Conservation (phyloP, 106 monocot genomes). For the Dioscorea dumetorum region DNA sequence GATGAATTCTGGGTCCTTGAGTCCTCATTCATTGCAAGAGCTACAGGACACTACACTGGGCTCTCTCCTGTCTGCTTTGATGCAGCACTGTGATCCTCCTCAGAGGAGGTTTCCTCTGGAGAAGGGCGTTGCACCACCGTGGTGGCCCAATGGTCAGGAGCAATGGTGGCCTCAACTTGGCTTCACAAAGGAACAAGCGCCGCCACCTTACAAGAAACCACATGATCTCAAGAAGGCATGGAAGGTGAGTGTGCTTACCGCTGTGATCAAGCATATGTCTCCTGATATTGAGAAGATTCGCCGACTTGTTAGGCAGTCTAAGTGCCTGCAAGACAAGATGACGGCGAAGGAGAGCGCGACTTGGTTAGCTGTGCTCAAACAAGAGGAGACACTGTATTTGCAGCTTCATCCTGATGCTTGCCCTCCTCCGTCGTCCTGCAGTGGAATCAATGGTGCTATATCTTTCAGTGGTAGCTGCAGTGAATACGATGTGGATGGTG, state of each 20-base stretch:
- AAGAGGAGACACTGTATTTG: constrained; percentile 21
- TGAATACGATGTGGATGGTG: constrained; percentile 35
- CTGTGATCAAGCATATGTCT: constrained; percentile 32
- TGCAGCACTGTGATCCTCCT: constrained; percentile 47
- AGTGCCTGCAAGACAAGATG: constrained; percentile 49
- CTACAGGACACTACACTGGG: constrained; percentile 39
- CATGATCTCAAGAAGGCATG: constrained; percentile 38
- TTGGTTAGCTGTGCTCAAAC: constrained; percentile 34
- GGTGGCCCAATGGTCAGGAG: constrained; percentile 32
- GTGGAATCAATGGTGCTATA: constrained; percentile 8
- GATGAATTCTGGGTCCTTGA: not conserved
- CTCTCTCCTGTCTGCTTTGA: constrained; percentile 33
- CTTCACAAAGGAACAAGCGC: constrained; percentile 15
- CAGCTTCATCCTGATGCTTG: constrained; percentile 29
- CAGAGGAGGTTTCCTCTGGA: constrained; percentile 44
- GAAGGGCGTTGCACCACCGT: constrained; percentile 31
- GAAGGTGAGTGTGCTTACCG: constrained; percentile 32
- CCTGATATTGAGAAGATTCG: constrained; percentile 28
- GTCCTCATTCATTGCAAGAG: constrained; percentile 23
- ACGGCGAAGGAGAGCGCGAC: constrained; percentile 33
- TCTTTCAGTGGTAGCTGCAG: constrained; percentile 25
- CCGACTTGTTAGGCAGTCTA: constrained; percentile 33
- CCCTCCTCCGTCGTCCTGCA: constrained; percentile 14
- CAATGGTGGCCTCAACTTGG: constrained; percentile 32
- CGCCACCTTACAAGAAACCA: constrained; percentile 33